These are phyloP conservation scores for Raffaelea deltoideospora DNA, from an alignment of 2,329 filamentous ascomycete genomes.

Conservation along the genomic window DNA sequence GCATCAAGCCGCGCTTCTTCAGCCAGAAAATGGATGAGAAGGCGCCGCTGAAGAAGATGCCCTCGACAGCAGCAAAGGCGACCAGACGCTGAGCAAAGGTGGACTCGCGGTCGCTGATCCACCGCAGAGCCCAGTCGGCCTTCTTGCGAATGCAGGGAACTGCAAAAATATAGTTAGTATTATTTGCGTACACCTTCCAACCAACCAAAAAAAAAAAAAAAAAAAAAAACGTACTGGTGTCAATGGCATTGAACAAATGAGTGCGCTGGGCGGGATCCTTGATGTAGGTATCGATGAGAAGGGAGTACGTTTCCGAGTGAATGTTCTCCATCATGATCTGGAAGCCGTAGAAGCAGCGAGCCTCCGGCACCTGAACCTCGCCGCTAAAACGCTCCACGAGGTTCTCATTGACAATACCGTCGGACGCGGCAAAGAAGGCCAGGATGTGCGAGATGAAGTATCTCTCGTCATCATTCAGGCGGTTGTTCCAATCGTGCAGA, in stretches of 20 bases:
- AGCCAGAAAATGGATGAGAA: constrained; percentile 99
- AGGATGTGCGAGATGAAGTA: constrained; percentile 98
- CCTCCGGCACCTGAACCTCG: constrained; percentile 94
- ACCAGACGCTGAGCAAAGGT: constrained; percentile 92
- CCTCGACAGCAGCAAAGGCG: constrained; percentile 94
- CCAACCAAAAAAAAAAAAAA: too few species aligned
- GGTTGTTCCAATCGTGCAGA: constrained; percentile 98
- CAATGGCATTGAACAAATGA: constrained; percentile 96
- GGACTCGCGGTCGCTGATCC: constrained; percentile 88
- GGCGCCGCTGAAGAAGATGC: constrained; percentile 98
- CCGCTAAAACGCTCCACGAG: constrained; percentile 92
- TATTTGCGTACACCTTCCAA: constrained; percentile 11
- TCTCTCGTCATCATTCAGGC: constrained; percentile 87
- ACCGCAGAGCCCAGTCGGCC: constrained; percentile 91
- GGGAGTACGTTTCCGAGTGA: constrained; percentile 97
- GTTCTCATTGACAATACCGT: constrained; percentile 99
- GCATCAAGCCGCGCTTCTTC: constrained; percentile 99
- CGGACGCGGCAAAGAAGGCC: constrained; percentile 96
- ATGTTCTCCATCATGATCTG: constrained; percentile 99
- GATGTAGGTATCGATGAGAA: constrained; percentile 98
- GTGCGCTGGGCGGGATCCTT: constrained; percentile 89
- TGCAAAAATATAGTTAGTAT: constrained; percentile 29
- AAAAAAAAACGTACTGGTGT: constrained; percentile 57
- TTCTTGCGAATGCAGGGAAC: constrained; percentile 97
- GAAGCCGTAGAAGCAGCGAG: constrained; percentile 99